Evolutionary conservation across 192 early-diverging fungal genomes (phyloP).

Genomic region (Entomortierella beljakovae): DNA sequence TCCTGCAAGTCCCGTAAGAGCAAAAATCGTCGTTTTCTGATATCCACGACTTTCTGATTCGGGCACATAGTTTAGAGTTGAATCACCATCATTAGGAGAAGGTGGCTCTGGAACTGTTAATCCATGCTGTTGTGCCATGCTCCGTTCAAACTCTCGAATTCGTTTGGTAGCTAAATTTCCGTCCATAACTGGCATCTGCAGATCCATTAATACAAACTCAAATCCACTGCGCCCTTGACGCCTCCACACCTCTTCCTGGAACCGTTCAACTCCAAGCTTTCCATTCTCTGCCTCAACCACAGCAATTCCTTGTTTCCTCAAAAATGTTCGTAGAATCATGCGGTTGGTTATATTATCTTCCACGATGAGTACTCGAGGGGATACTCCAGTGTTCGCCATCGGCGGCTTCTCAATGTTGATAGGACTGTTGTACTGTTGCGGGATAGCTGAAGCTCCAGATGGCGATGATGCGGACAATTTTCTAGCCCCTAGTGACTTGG

Average conservation of each 20-base stretch:
- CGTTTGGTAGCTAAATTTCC: conserved; percentile 53
- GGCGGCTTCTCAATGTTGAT: background rate
- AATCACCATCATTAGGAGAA: background rate
- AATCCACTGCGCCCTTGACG: conserved; percentile 22
- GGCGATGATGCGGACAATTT: no score
- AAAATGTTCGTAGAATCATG: conserved; percentile 50
- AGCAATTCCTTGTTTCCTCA: conserved; percentile 40
- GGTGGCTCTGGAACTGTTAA: background rate
- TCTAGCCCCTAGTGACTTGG: background rate
- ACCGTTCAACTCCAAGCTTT: conserved; percentile 46
- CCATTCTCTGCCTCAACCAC: conserved; percentile 57
- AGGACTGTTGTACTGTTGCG: background rate
- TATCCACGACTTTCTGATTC: conserved; percentile 9
- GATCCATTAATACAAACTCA: conserved; percentile 56
- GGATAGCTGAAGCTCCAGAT: background rate
- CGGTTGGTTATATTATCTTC: conserved; percentile 56
- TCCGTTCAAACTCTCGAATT: conserved; percentile 51
- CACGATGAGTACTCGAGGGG: conserved; percentile 50
- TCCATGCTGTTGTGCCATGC: conserved; percentile 16
- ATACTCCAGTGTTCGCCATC: background rate
- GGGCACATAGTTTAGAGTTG: background rate
- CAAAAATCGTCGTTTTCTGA: conserved; percentile 47
- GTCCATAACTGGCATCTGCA: conserved; percentile 61
- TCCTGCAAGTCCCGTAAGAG: conserved; percentile 55
- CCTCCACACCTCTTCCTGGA: conserved; percentile 24